Evolutionary conservation across 257 asterid species (phyloP).

Genomic region (Henckelia pumila): DNA sequence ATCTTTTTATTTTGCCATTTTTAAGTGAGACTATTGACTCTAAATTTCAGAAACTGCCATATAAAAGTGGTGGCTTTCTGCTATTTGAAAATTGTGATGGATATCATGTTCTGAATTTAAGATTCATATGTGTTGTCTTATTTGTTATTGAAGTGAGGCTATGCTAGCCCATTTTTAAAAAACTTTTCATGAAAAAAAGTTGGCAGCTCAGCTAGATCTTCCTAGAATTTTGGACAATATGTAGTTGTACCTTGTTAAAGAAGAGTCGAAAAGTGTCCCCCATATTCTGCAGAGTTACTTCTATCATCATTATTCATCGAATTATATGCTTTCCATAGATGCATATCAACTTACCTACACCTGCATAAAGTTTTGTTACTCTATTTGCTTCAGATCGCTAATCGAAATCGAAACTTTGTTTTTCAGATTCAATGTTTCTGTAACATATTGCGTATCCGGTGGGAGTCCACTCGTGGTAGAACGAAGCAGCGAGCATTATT

Average conservation of each 20-base stretch:
- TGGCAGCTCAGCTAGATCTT: not conserved
- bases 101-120: not conserved
- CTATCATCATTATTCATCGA: not conserved
- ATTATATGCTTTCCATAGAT: conserved; percentile 10
- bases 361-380: conserved; percentile 8
- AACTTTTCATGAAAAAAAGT: not conserved
- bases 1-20: not conserved
- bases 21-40: not conserved
- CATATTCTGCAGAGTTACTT: conserved; percentile 11
- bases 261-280: not conserved
- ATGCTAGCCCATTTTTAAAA: conserved; percentile 7
- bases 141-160: not conserved
- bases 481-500: conserved; percentile 88
- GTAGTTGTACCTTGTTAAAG: not conserved
- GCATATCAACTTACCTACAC: not conserved
- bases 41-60: not conserved
- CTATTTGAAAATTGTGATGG: not conserved
- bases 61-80: not conserved
- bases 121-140: not conserved
- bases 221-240: not conserved
- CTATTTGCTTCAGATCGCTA: conserved; percentile 19
- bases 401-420: conserved; percentile 16
- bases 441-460: conserved; percentile 66
- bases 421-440: conserved; percentile 59
- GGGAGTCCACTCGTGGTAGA: conserved; percentile 92